These are phyloP conservation scores for Sarocladium oryzae DNA, from an alignment of 2,329 filamentous ascomycete species.

Conservation along the genomic window DNA sequence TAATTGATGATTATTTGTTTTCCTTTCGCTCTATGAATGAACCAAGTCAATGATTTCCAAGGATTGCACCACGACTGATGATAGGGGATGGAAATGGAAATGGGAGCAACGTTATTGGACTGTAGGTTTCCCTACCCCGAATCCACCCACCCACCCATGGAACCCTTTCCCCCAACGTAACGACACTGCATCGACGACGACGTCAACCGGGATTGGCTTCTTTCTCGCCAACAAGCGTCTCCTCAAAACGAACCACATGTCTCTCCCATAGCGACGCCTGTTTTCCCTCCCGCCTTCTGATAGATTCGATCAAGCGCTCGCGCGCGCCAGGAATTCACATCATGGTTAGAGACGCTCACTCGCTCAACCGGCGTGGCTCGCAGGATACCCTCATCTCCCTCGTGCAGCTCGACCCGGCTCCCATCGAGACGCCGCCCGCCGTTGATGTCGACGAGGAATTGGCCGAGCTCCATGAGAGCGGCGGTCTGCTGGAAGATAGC, in stretches of 20 bases:
- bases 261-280: background rate
- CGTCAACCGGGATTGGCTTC: background rate
- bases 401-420: slow-evolving; percentile 73
- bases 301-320: slow-evolving; percentile 6
- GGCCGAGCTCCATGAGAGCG: slow-evolving; percentile 26
- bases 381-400: slow-evolving; percentile 48
- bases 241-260: background rate
- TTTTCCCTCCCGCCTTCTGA: background rate
- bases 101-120: background rate
- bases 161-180: background rate
- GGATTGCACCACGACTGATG: too few species aligned
- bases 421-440: slow-evolving; percentile 55
- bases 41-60: too few species aligned
- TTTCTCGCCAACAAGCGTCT: too few species aligned
- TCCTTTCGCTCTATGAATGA: too few species aligned
- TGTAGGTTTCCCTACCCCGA: too few species aligned
- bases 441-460: slow-evolving; percentile 19
- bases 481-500: slow-evolving; percentile 23
- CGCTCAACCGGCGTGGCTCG: slow-evolving; percentile 17
- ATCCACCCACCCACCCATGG: background rate
- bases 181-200: background rate
- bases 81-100: background rate
- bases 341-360: slow-evolving; percentile 19
- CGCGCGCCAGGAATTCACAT: too few species aligned
- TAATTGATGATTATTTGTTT: too few species aligned